Base-by-base conservation (phyloP, 2,329 filamentous ascomycete genomes). In the Exserohilum turcica region DNA sequence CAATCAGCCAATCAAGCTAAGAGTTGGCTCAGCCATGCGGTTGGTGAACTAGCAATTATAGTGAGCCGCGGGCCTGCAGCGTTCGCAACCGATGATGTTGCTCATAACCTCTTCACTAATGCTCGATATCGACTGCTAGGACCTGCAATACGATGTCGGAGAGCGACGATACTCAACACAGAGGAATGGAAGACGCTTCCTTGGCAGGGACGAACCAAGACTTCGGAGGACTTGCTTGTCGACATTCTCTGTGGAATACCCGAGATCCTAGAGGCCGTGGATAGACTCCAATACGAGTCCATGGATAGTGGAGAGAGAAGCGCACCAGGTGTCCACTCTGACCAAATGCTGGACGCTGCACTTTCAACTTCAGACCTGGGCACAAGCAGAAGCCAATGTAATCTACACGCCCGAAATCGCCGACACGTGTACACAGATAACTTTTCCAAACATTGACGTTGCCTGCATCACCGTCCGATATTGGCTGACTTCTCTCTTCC, bases 111-210 rank as follows among this genome's bases (percentile, higher is more conserved):
- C 6, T 72, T 71, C 18, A 53, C 42, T 1, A 65, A 66, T 33
- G 64, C 66, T 18, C 56, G 69, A 38, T 61, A 37, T 13, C 16
- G 45, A n/a, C 19, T 65, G 43, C 59, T 68, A 13, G 64, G 69
- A 3, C 53, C 57, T 8, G 58, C 59, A 2, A 46, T 66, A 67
- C 81, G 84, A 33, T 42, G 56, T 12, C 56, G 74, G 27, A 71
- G 64, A 43, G 54, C 61, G 3, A 70, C 66, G 5, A 57, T 71
- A 15, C 43, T 76, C 15, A 68, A 71, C 13, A 60, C 62, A 2
- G 51, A 60, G 12, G 61, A 63, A 16, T 77, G 74, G 74, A 73
- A 71, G 36, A 74, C 63, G 0, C 42, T 73, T 3, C 74, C 74
- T 2, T 76, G 74, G 74, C 59, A 40, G 21, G 62, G 57, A 13